Evolutionary conservation across 2,329 filamentous ascomycete species (phyloP), one percentile per base, ranked within the genome.

Genomic region (Diaporthe citrichinensis): DNA sequence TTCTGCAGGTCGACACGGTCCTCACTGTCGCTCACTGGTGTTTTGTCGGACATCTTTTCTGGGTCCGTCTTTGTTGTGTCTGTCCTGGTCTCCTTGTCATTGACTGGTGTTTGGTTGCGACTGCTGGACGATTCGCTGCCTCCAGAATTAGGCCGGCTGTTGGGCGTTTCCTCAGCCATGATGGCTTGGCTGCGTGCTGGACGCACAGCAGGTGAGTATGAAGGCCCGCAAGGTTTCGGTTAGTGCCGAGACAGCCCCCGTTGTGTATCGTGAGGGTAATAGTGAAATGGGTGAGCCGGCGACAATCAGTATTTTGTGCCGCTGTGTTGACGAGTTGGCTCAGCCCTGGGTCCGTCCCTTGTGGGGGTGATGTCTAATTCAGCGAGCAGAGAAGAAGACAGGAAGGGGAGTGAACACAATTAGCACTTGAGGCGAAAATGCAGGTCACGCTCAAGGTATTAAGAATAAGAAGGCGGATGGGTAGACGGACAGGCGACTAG

Each of bases 1-100:
- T 87, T 87, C 75, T 83, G 80, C 51, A 88, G 78, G 9, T 75
- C 39, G 61, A 55, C 71, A 55, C 15, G 49, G 2, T 73, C 67
- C 28, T 74, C 72, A 53, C 72, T 74, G 34, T 61, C 58, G 15
- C 41, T 57, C 17, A 46, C 58, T 36, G 28, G 17, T n/a, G 15
- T n/a, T n/a, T 65, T 74, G 2, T 28, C 20, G 12, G 53, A 44
- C 9, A 73, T 4, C 41, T 72, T 59, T 25, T 39, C 44, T 55
- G 57, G 31, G 20, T 39, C 58, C 5, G 46, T 5, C 31, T 53
- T 68, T 28, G 46, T 28, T 31, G 31, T 53, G 23, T 53, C 46
- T 9, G 31, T 8, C 46, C n/a, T 53, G 31, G 10, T 10, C 10
- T 41, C 58, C 20, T 51, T 74, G 31, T 76, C 75, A 49, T 71